Percentiles rank a stretch among this genome's conserved stretches.
phyloP scores from a whole-genome alignment of 2,329 filamentous ascomycete genomes.

The Elsinoe batatas region DNA sequence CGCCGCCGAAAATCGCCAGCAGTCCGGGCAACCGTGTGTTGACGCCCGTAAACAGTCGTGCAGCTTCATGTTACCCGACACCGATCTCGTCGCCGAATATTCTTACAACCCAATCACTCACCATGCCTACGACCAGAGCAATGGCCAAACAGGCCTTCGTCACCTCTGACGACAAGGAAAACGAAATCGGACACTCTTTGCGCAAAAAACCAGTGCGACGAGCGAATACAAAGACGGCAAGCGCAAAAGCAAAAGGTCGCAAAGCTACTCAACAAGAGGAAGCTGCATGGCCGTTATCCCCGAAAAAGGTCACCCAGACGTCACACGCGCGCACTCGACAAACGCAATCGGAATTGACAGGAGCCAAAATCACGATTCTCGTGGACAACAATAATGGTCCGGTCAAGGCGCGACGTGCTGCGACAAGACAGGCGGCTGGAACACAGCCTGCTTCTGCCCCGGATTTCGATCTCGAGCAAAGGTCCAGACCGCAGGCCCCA shows the following conservation, averaged over 20 bases:
- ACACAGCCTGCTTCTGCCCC: neutral
- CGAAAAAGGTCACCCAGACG: slow-evolving; percentile 30
- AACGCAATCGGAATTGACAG: neutral
- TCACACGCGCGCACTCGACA: slow-evolving; percentile 16
- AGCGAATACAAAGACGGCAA: slow-evolving; percentile 20
- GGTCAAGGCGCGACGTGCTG: neutral
- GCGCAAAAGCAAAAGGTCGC: neutral
- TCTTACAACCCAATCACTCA: slow-evolving; percentile 8
- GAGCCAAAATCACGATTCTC: neutral
- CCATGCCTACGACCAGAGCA: slow-evolving; percentile 29
- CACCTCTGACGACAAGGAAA: slow-evolving; percentile 17
- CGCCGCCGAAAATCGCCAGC: no score
- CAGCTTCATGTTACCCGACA: neutral
- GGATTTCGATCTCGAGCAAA: neutral
- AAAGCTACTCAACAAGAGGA: slow-evolving; percentile 17
- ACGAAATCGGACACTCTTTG: slow-evolving; percentile 17
- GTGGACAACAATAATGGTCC: neutral
- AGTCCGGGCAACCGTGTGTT: neutral
- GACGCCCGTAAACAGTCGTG: neutral
- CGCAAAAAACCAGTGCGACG: slow-evolving; percentile 28
- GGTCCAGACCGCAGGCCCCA: neutral
- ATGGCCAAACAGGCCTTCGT: slow-evolving; percentile 24
- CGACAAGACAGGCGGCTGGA: neutral
- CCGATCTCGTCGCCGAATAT: neutral
- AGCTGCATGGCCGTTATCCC: slow-evolving; percentile 22